Evolutionary conservation across 495 filamentous ascomycete species (phyloP), one percentile per base, ranked within the genome.

Genomic region (Penicillium roqueforti): DNA sequence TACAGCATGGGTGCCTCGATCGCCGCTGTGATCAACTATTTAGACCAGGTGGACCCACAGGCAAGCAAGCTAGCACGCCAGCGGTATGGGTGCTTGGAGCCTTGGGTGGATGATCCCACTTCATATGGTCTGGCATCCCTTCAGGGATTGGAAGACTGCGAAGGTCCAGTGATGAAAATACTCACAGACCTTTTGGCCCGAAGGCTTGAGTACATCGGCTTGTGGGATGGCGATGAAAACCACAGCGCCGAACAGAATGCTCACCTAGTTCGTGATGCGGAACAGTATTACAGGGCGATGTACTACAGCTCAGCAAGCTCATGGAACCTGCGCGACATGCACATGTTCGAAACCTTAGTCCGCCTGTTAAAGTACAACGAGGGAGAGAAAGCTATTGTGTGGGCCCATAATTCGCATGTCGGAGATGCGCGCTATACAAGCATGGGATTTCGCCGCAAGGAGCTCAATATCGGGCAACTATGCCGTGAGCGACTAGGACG

Each of bases 371-470:
- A 76, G 34, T 68, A 74, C 36, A 73, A 75, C 19, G 70, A 29
- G 61, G 65, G 4, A 52, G 68, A 67, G 26, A 82, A 81, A 42
- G 81, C 77, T 3, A 68, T 84, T 23, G 76, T 83, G 1, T 83
- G 81, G 81, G 81, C 79, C 50, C 81, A 83, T 54, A 84, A 83
- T 57, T 82, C 79, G 23, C 81, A 83, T 43, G 68, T 81, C 42
- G 80, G 81, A n/a, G 80, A 84, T 55, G 80, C 81, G 13, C 68
- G 81, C 9, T 75, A 70, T 16, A 83, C 80, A 3, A 76, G 71
- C 54, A 84, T 83, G 78, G 74, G 79, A 3, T 68, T 58, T 43
- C 63, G 71, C 6, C 68, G 74, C 14, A 73, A 72, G 4, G 80
- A 84, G 55, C 54, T 79, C 26, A 83, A 81, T 50, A 70, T 83